phyloP scores from a whole-genome alignment of 1,284 basidiomycete species.

The Ganoderma meredithae region DNA sequence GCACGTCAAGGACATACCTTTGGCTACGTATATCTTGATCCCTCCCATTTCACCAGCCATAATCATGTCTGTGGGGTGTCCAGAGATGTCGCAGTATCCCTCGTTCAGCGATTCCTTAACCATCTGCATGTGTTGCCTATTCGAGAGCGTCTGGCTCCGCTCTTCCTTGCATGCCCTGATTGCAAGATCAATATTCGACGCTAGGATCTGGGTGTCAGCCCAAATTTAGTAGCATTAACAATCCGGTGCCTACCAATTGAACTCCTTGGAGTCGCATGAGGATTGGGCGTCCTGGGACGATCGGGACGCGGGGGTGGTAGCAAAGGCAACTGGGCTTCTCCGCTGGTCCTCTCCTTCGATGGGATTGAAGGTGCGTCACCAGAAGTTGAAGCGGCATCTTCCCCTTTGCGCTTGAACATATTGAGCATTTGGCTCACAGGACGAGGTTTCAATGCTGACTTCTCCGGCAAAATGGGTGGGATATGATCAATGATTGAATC shows the following conservation, averaged over 20 bases:
- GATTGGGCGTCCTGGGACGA: slow-evolving; percentile 30
- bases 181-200: slow-evolving; percentile 77
- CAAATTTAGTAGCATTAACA: not conserved
- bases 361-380: slow-evolving; percentile 22
- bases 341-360: slow-evolving; percentile 35
- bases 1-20: slow-evolving; percentile 53
- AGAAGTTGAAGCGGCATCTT: slow-evolving; percentile 1
- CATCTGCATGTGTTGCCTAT: slow-evolving; percentile 71
- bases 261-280: slow-evolving; percentile 60
- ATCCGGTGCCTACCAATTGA: slow-evolving; percentile 61
- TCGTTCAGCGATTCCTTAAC: slow-evolving; percentile 81
- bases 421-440: slow-evolving; percentile 25
- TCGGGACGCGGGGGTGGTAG: slow-evolving; percentile 19
- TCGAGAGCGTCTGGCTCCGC: slow-evolving; percentile 65
- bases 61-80: slow-evolving; percentile 68
- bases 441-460: slow-evolving; percentile 16
- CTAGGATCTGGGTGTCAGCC: slow-evolving; percentile 43
- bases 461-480: not conserved
- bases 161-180: slow-evolving; percentile 82
- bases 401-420: slow-evolving; percentile 16
- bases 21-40: slow-evolving; percentile 73
- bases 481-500: slow-evolving; percentile 10
- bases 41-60: slow-evolving; percentile 71
- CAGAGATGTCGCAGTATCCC: slow-evolving; percentile 85
- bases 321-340: slow-evolving; percentile 40